Percentiles rank a stretch among this genome's conserved stretches.
Conservation (phyloP, 805 yeast genomes). For the Spathaspora passalidarum region DNA sequence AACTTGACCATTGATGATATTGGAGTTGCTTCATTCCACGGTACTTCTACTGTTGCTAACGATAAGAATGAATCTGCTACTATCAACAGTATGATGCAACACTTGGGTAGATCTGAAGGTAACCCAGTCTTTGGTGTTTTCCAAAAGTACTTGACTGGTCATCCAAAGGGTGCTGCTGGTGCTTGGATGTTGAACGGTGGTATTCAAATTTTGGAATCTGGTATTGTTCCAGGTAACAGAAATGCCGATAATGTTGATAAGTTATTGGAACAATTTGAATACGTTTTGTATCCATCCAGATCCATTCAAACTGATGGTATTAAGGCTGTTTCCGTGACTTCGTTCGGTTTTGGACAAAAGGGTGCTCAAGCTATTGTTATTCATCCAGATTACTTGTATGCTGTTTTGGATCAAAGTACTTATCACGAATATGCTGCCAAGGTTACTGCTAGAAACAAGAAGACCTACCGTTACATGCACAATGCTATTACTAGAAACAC, state of each 20-base stretch:
- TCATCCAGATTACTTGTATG: constrained; percentile 91
- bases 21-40: constrained; percentile 98
- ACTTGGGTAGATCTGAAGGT: constrained; percentile 95
- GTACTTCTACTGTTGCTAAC: constrained; percentile 97
- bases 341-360: constrained; percentile 99
- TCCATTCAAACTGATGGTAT: constrained; percentile 93
- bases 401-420: constrained; percentile 67
- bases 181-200: constrained; percentile 99
- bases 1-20: constrained; percentile 92
- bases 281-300: constrained; percentile 92
- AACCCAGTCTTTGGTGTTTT: constrained; percentile 97
- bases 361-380: constrained; percentile 94
- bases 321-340: constrained; percentile 94
- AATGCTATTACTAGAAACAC: constrained; percentile 88
- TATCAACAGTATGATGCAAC: constrained; percentile 87
- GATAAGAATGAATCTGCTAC: constrained; percentile 97
- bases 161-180: constrained; percentile 99
- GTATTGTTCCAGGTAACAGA: constrained; percentile 97
- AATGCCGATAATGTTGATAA: constrained; percentile 96
- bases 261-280: constrained; percentile 75
- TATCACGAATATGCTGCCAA: constrained; percentile 70
- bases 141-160: constrained; percentile 99
- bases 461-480: constrained; percentile 92
- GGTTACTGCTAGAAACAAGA: constrained; percentile 79
- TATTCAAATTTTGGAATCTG: constrained; percentile 85